These are phyloP conservation scores for Datisca glomerata DNA, from an alignment of 306 rosid species.

Conservation along the genomic window DNA sequence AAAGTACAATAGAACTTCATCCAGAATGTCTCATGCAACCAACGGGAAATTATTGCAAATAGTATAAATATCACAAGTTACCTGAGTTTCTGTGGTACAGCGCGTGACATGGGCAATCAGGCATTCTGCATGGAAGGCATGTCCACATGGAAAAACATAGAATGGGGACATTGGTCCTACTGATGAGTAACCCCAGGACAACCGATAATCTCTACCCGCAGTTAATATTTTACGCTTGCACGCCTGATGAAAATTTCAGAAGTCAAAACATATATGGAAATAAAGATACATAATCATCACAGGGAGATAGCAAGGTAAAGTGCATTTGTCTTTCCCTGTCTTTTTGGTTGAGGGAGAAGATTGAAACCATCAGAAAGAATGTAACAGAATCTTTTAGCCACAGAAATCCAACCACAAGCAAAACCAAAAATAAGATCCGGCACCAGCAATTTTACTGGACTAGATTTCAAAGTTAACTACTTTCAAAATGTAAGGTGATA, in stretches of 20 bases:
- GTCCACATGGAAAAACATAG: slow-evolving; percentile 93
- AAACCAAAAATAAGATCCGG: too few species aligned
- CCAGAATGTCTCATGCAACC: too few species aligned
- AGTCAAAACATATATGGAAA: slow-evolving; percentile 15
- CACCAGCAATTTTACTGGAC: too few species aligned
- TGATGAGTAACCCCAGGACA: slow-evolving; percentile 57
- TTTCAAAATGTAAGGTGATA: too few species aligned
- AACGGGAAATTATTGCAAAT: too few species aligned
- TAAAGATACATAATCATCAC: neutral
- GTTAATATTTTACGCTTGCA: slow-evolving; percentile 71
- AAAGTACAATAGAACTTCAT: too few species aligned
- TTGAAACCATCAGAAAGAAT: too few species aligned
- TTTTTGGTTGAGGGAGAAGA: too few species aligned
- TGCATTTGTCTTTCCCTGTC: too few species aligned
- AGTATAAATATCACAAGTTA: slow-evolving; percentile 20
- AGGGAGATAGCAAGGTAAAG: neutral
- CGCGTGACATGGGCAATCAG: slow-evolving; percentile 92
- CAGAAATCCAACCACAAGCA: too few species aligned
- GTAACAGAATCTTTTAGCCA: too few species aligned
- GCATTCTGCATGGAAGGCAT: slow-evolving; percentile 85
- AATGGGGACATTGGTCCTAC: slow-evolving; percentile 92
- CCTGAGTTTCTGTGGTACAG: slow-evolving; percentile 61
- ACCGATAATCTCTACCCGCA: slow-evolving; percentile 59
- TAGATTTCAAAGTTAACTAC: too few species aligned
- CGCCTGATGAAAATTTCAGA: slow-evolving; percentile 36